phyloP scores from a whole-genome alignment of 176 grass and related monocot genomes.

The Tillandsia leiboldiana region DNA sequence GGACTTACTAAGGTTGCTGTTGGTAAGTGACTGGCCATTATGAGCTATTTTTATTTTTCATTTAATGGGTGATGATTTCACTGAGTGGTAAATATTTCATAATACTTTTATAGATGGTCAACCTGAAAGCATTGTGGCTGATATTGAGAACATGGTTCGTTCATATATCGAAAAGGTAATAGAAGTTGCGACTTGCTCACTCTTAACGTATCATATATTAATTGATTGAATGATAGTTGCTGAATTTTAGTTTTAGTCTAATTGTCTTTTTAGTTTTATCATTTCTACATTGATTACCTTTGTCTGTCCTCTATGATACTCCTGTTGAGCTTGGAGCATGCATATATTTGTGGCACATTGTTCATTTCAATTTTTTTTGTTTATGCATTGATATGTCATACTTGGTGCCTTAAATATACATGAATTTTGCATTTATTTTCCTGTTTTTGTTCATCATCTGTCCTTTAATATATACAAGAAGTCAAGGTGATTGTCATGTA shows the following conservation, averaged over 20 bases:
- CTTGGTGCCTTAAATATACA: too few species aligned
- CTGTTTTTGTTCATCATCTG: too few species aligned
- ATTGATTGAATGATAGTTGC: too few species aligned
- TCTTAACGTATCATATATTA: too few species aligned
- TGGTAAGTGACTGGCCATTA: neutral
- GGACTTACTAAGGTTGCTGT: neutral
- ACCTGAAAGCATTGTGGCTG: conserved; percentile 23
- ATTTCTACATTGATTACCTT: neutral
- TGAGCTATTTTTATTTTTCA: neutral
- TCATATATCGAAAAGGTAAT: conserved; percentile 25
- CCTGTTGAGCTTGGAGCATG: neutral
- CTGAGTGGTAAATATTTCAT: neutral
- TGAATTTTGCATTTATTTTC: too few species aligned
- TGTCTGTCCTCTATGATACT: neutral
- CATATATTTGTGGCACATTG: neutral
- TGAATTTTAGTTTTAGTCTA: too few species aligned
- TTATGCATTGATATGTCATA: too few species aligned
- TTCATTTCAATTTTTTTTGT: too few species aligned
- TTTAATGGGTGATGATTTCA: neutral
- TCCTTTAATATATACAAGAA: too few species aligned
- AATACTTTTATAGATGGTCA: conserved; percentile 22
- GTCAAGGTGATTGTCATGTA: neutral
- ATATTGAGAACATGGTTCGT: conserved; percentile 27
- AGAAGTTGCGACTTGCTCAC: neutral
- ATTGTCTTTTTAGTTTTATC: too few species aligned